phyloP scores from a whole-genome alignment of 2,329 filamentous ascomycete genomes.

The Aureobasidium pullulans region DNA sequence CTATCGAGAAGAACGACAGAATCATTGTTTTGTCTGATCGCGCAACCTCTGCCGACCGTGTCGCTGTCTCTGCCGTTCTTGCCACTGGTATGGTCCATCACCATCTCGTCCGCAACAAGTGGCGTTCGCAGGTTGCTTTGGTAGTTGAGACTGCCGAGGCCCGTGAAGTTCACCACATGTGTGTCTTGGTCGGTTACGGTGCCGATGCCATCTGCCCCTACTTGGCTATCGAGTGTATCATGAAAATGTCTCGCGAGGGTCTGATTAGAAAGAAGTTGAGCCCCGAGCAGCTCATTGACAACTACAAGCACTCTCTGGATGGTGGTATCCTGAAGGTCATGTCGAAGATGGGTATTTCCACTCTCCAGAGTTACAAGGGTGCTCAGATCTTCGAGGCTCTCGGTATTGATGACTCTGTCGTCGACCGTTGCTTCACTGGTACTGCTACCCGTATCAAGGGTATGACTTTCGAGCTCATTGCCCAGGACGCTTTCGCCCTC shows the following conservation, averaged over 20 bases:
- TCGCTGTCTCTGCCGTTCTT: slow-evolving; percentile 77
- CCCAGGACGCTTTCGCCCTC: slow-evolving; percentile 88
- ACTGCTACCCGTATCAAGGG: slow-evolving; percentile 92
- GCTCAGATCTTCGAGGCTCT: slow-evolving; percentile 97
- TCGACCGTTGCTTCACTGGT: slow-evolving; percentile 90
- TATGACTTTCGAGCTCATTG: slow-evolving; percentile 87
- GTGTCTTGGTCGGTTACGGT: slow-evolving; percentile 92
- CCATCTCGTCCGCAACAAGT: slow-evolving; percentile 90
- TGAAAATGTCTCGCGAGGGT: slow-evolving; percentile 92
- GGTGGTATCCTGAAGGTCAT: slow-evolving; percentile 97
- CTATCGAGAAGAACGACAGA: slow-evolving; percentile 75
- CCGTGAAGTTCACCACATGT: slow-evolving; percentile 97
- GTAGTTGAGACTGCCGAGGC: slow-evolving; percentile 91
- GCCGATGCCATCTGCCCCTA: slow-evolving; percentile 93
- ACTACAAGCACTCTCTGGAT: slow-evolving; percentile 95
- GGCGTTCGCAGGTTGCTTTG: slow-evolving; percentile 80
- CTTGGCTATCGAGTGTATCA: slow-evolving; percentile 88
- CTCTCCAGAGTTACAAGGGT: slow-evolving; percentile 91
- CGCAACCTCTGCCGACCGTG: slow-evolving; percentile 71
- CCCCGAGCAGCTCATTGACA: slow-evolving; percentile 76
- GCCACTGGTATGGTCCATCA: slow-evolving; percentile 93
- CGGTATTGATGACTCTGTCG: slow-evolving; percentile 82
- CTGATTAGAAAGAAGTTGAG: slow-evolving; percentile 84
- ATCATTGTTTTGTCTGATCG: slow-evolving; percentile 86
- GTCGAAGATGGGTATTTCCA: slow-evolving; percentile 99